Evolutionary conservation across 495 filamentous ascomycete species (phyloP), one percentile per base, ranked within the genome.

Genomic region (Penicillium mononematosum): DNA sequence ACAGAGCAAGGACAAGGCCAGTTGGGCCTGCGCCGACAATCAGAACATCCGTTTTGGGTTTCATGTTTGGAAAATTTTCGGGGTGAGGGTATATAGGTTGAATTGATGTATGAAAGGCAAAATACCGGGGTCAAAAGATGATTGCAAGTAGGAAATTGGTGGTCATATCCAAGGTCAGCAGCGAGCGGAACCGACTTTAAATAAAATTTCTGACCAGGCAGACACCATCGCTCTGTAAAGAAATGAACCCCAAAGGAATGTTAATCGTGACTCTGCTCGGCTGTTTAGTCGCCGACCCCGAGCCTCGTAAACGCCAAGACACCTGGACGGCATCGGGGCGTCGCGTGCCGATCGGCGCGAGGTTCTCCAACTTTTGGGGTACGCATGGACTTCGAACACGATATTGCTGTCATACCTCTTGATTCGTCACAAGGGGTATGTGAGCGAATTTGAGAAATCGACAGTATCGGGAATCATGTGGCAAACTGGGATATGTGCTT

Each of bases 11-110:
- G 3, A 74, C 63, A 10, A 79, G 72, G 34, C 76, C 76, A 22
- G 72, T 70, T 16, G 71, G 73, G 14, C 76, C 76, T 45, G 70
- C 76, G 10, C 76, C 76, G 6, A 68, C 50, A 36, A 77, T 75
- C 6, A 78, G 62, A 24, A 77, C 75, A 17, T 73, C 71, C 16
- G 59, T 60, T 44, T 59, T 52, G 14, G 58, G 55, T 59, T 65
- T 71, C 24, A 32, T 53, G 5, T 53, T 39, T 17, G 16, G 36
- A 39, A 39, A 2, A 39, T 9, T n/a, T 17, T 39, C 7, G 31
- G 17, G 9, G 39, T 4, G 3, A 25, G 17, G 14, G 1, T 20
- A 24, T 20, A 10, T 12, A 44, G 42, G 42, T 22, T 22, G 42
- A 14, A 44, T 14, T 22, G 5, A 44, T 38, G 5, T 11, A 50